A percentile compares a stretch with the other conserved stretches of the same genome.
These are phyloP conservation scores for Allantophomopsis cytisporea DNA, from an alignment of 2,329 filamentous ascomycete genomes.

Conservation along the genomic window DNA sequence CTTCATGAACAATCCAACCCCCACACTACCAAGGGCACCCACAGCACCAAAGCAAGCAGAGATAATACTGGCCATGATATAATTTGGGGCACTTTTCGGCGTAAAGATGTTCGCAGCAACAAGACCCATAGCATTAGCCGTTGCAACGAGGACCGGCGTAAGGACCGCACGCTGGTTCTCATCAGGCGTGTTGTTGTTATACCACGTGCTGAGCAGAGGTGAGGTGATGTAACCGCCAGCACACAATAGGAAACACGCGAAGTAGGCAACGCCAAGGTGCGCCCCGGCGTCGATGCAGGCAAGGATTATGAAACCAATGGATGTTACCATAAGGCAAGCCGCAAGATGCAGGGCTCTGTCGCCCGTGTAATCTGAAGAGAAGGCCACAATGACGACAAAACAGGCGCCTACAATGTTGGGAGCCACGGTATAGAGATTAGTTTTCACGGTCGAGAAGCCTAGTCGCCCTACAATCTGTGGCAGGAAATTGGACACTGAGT, in stretches of 20 bases:
- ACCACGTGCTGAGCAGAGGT: slow-evolving; percentile 51
- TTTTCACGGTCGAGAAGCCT: slow-evolving; percentile 33
- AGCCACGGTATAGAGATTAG: slow-evolving; percentile 67
- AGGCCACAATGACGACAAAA: slow-evolving; percentile 57
- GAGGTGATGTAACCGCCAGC: slow-evolving; percentile 67
- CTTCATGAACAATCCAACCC: slow-evolving; percentile 50
- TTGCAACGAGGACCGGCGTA: slow-evolving; percentile 58
- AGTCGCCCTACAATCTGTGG: slow-evolving; percentile 36
- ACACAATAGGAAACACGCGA: slow-evolving; percentile 70
- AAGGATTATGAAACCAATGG: slow-evolving; percentile 65
- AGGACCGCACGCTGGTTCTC: slow-evolving; percentile 59
- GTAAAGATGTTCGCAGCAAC: slow-evolving; percentile 57
- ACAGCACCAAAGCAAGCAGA: slow-evolving; percentile 49
- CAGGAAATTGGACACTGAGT: slow-evolving; percentile 35
- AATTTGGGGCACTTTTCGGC: slow-evolving; percentile 48
- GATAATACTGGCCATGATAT: slow-evolving; percentile 50
- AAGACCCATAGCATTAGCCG: slow-evolving; percentile 66
- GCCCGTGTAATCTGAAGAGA: slow-evolving; percentile 41
- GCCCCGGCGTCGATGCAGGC: slow-evolving; percentile 49
- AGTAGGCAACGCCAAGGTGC: slow-evolving; percentile 56
- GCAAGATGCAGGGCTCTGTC: slow-evolving; percentile 47
- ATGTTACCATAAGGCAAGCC: slow-evolving; percentile 55
- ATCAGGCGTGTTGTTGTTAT: slow-evolving; percentile 73
- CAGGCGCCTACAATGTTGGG: slow-evolving; percentile 61
- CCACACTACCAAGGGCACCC: slow-evolving; percentile 38